Conservation (phyloP, 352 stramenopile genomes). For the Thraustochytrium sp. region DNA sequence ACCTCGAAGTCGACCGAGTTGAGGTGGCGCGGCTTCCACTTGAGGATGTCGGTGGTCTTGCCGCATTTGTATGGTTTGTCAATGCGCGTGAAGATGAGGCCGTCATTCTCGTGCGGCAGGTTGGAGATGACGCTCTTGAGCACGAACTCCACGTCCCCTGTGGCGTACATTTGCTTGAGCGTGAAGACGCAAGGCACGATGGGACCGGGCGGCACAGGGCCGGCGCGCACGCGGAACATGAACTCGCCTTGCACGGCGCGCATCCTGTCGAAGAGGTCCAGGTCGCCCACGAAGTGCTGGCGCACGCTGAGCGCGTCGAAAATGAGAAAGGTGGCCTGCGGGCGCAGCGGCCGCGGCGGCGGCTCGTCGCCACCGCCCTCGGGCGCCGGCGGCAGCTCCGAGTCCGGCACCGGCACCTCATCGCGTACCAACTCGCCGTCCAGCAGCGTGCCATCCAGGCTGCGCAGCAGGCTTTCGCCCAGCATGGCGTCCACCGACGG, state of each 20-base stretch:
- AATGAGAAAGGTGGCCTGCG: constrained; percentile 36
- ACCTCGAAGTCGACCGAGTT: constrained; percentile 44
- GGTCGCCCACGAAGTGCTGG: constrained; percentile 8
- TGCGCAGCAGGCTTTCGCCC: not conserved
- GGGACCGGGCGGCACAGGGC: not conserved
- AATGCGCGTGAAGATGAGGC: constrained; percentile 39
- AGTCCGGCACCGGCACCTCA: not conserved
- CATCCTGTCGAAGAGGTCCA: constrained; percentile 33
- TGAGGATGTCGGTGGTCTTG: constrained; percentile 23
- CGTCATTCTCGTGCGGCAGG: constrained; percentile 41
- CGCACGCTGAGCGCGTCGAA: constrained; percentile 37
- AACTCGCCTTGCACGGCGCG: constrained; percentile 30
- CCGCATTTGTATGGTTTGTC: constrained; percentile 36
- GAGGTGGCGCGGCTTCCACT: constrained; percentile 41
- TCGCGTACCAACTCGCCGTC: constrained; percentile 40
- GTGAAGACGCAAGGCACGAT: constrained; percentile 20
- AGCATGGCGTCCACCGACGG: constrained; percentile 13
- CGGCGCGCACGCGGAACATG: not conserved
- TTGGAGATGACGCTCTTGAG: constrained; percentile 32
- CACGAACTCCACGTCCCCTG: constrained; percentile 21
- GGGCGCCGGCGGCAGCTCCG: not conserved
- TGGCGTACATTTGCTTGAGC: constrained; percentile 44
- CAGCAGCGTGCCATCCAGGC: constrained; percentile 12
- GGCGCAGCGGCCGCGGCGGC: not conserved
- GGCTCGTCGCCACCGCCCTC: not conserved